phyloP scores from a whole-genome alignment of 1,139 yeast species.

The Suhomyces panamericanus region DNA sequence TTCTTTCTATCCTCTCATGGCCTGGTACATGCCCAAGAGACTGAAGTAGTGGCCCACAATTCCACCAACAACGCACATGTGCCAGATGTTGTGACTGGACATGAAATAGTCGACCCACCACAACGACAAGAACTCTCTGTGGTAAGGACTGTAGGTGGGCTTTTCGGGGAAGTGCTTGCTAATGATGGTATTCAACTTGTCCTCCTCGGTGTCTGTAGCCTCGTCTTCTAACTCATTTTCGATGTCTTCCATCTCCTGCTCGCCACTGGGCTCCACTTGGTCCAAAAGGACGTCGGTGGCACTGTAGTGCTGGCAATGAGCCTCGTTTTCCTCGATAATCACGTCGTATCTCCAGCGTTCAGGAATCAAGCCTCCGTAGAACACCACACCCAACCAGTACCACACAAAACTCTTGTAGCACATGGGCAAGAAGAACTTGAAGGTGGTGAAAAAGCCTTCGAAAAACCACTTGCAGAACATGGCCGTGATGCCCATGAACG shows the following conservation, averaged over 20 bases:
- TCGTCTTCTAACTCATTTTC: constrained; percentile 9
- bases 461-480: constrained; percentile 55
- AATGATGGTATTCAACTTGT: constrained; percentile 36
- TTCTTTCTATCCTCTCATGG: constrained; percentile 11
- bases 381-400: constrained; percentile 80
- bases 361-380: constrained; percentile 86
- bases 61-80: constrained; percentile 84
- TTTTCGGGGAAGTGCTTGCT: constrained; percentile 54
- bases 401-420: constrained; percentile 63
- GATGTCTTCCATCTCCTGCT: constrained; percentile 44
- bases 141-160: constrained; percentile 48
- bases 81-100: constrained; percentile 92
- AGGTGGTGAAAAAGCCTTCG: constrained; percentile 56
- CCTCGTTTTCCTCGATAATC: constrained; percentile 43
- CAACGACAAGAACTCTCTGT: constrained; percentile 55
- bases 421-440: constrained; percentile 60
- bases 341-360: constrained; percentile 81
- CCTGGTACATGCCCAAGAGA: constrained; percentile 63
- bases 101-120: constrained; percentile 85
- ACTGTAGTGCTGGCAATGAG: constrained; percentile 24
- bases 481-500: constrained; percentile 71
- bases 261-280: constrained; percentile 39
- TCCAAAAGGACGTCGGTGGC: constrained; percentile 39
- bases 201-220: constrained; percentile 19
- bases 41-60: constrained; percentile 83